Conservation (phyloP, 2,329 filamentous ascomycete genomes). For the Chalara sp. region DNA sequence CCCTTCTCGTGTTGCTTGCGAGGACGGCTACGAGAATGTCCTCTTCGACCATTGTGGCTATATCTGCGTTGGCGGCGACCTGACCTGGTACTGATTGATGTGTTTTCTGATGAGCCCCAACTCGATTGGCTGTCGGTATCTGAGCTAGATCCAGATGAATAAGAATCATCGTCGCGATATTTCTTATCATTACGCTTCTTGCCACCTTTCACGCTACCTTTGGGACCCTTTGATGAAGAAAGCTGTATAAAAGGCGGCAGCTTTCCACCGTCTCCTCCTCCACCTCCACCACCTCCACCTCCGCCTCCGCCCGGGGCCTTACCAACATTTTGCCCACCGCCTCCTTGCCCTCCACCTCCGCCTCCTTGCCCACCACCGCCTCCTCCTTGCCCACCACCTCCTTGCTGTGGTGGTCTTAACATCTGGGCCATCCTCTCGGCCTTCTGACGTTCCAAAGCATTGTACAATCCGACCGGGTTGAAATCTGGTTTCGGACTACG, state of each 20-base stretch:
- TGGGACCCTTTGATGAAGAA: too few relatives aligned
- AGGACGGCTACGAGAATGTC: slow-evolving; percentile 15
- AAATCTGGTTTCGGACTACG: slow-evolving; percentile 13
- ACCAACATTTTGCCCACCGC: neutral
- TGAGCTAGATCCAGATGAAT: slow-evolving; percentile 6
- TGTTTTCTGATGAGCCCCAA: slow-evolving; percentile 7
- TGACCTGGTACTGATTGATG: slow-evolving; percentile 13
- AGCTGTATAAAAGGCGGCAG: too few relatives aligned
- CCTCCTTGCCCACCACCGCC: neutral
- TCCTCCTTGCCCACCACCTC: neutral
- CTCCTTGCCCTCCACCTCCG: neutral
- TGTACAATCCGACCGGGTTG: slow-evolving; percentile 13
- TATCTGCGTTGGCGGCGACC: neutral
- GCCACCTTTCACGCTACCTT: neutral
- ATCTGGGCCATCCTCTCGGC: slow-evolving; percentile 6
- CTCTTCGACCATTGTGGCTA: slow-evolving; percentile 1
- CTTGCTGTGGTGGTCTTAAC: slow-evolving; percentile 5
- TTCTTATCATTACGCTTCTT: neutral
- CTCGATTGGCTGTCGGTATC: slow-evolving; percentile 9
- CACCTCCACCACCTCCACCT: too few relatives aligned
- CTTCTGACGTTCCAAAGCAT: slow-evolving; percentile 14
- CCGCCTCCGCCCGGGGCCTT: too few relatives aligned
- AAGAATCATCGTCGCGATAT: slow-evolving; percentile 4
- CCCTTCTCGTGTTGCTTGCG: slow-evolving; percentile 11
- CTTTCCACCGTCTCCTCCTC: too few relatives aligned